phyloP scores from a whole-genome alignment of 371 early-diverging fungal species.

The Phascolomyces articulosus region DNA sequence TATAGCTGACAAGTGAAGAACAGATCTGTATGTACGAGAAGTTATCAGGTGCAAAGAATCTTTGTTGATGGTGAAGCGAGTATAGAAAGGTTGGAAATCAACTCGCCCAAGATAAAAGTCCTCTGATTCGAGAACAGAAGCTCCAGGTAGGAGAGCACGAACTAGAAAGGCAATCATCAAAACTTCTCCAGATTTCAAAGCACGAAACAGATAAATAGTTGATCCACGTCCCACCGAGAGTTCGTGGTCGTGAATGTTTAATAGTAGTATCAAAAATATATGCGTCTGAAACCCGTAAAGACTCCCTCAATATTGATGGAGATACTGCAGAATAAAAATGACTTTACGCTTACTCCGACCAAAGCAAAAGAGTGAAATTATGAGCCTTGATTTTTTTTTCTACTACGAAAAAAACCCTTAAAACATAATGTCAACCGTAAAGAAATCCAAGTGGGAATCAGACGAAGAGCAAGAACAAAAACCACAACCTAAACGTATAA shows the following conservation, averaged over 20 bases:
- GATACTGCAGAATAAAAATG: too few species aligned
- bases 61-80: background rate
- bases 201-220: background rate
- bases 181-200: background rate
- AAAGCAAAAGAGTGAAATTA: too few species aligned
- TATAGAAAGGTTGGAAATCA: background rate
- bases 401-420: too few species aligned
- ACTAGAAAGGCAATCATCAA: background rate
- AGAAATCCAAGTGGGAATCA: constrained; percentile 42
- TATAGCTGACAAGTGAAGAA: background rate
- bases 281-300: too few species aligned
- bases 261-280: too few species aligned
- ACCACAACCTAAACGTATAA: constrained; percentile 14
- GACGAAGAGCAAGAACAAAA: constrained; percentile 29
- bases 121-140: background rate
- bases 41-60: background rate
- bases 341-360: too few species aligned
- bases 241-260: too few species aligned
- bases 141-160: background rate
- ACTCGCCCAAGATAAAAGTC: background rate
- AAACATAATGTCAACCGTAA: constrained; percentile 9
- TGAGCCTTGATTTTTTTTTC: too few species aligned
- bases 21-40: background rate
- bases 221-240: background rate
- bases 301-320: too few species aligned